Base-by-base conservation (phyloP, 2,329 filamentous ascomycete genomes). In the Fusarium caatingaense region DNA sequence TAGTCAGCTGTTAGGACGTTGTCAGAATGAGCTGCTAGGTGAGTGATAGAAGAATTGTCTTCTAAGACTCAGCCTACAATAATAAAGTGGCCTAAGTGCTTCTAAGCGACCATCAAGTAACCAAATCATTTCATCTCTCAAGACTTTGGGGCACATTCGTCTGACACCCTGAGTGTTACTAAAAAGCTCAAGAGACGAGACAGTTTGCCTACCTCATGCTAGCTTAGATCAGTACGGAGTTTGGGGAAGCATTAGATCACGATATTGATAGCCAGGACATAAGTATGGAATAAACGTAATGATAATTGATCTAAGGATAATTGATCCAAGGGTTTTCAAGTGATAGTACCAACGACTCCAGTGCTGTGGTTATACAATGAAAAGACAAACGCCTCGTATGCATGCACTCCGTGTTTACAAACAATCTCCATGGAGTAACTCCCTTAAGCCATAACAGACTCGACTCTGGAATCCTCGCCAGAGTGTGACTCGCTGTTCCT, bases 401-500 rank as follows among this genome's bases (percentile, higher is more conserved):
- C 60, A 57, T 60, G 42, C 47, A 55, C 34, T 4, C 34, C 34
- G 60, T 54, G 45, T 47, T 44, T 40, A 28, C 27, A 45, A 58
- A 56, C 25, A 32, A 25, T 25, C 46, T 12, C 18, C 23, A 28
- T 25, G 18, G 7, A 50, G 11, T 12, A 6, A 28, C n/a, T 40
- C n/a, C 11, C 32, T 48, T 71, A 75, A 32, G 64, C 74, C 30
- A 66, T 60, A 20, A 64, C 53, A 28, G 75, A 64, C 28, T 66
- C 63, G 13, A 62, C 59, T 20, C 67, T 63, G 3, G 60, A 64
- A 8, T 73, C 74, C 45, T 60, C 64, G 3, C 63, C 60, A 55
- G 68, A 71, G 54, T 66, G 64, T 6, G 73, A 74, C 21, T 74
- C 70, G 21, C 71, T 74, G 30, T 65, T 63, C n/a, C 64, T 63